Base-by-base conservation (phyloP, 192 early-diverging fungal species). In the Gonapodya sp. region DNA sequence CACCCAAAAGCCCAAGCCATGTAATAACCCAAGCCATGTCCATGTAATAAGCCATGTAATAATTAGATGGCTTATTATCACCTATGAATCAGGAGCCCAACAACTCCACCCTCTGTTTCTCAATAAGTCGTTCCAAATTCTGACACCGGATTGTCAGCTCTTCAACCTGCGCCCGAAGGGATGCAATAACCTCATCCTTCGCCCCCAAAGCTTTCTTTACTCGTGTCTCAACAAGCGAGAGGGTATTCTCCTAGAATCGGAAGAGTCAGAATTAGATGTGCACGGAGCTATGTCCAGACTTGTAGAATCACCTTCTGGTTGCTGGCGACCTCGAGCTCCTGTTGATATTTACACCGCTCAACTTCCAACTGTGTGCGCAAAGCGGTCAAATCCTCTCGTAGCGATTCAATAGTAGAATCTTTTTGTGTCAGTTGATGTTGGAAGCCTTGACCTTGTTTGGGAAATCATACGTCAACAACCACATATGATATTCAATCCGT, bases 71-170 rank as follows among this genome's bases (percentile, higher is more conserved):
- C n/a, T n/a, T n/a, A n/a, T n/a, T n/a, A n/a, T n/a, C n/a, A 32
- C 34, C 31, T 73, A 18, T 35, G 18, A 36, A 46, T 36, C 1
- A 34, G 82, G 14, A 31, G 31, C 36, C 73, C 31, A 88, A 80
- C 24, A 88, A 78, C 74, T 89, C 87, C 79, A 82, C 83, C 35
- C 89, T 77, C 81, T 90, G 87, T 78, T 88, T 79, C 72, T 91
- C 89, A 0, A 91, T 86, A 33, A 89, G 81, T 36, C 78, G 31
- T 73, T 87, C 86, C 33, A 91, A 81, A 78, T 90, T 85, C 32
- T 32, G 36, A 78, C 84, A 87, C 18, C 80, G 24, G 16, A 85
- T 80, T 1, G 37, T 35, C 77, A 87, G 36, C 31, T 89, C 89
- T 32, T 89, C 84, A 24, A 83, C 73, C 73, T 90, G 85, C 0